phyloP scores from a whole-genome alignment of 768 basidiomycete genomes.

The Kwoniella shandongensis region DNA sequence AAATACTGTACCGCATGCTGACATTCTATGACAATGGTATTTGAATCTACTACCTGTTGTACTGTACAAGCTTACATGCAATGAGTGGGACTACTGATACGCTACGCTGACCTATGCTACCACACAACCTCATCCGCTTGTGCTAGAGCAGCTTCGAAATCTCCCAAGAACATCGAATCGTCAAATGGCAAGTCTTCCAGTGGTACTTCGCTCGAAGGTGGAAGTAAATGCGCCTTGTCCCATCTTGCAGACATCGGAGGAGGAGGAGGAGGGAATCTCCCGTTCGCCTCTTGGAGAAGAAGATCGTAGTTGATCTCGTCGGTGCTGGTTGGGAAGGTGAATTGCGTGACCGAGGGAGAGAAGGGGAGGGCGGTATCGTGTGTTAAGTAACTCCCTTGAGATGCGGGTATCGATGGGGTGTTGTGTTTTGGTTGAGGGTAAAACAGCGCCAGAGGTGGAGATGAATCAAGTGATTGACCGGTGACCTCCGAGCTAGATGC shows the following conservation, averaged over 20 bases:
- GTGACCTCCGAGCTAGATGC: slow-evolving; percentile 3
- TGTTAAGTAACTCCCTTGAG: slow-evolving; percentile 20
- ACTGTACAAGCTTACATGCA: too few relatives aligned
- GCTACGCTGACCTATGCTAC: too few relatives aligned
- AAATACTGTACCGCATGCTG: too few relatives aligned
- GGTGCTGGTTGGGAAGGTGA: slow-evolving; percentile 3
- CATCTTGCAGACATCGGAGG: slow-evolving; percentile 21
- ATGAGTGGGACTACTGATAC: too few relatives aligned
- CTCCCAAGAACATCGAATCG: slow-evolving; percentile 24
- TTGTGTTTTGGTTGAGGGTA: slow-evolving; percentile 10
- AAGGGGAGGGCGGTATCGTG: slow-evolving; percentile 41
- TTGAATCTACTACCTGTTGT: too few relatives aligned
- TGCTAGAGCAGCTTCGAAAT: slow-evolving; percentile 36
- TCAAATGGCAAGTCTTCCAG: slow-evolving; percentile 32
- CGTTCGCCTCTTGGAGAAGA: too few relatives aligned
- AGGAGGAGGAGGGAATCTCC: too few relatives aligned
- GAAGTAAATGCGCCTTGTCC: slow-evolving; percentile 15
- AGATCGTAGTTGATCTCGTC: not conserved
- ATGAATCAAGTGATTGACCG: slow-evolving; percentile 2
- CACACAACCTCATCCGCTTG: slow-evolving; percentile 31
- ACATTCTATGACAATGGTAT: too few relatives aligned
- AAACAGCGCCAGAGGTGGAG: not conserved
- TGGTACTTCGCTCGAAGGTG: slow-evolving; percentile 25
- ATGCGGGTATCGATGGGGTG: slow-evolving; percentile 3
- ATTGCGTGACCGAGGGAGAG: slow-evolving; percentile 21